phyloP scores from a whole-genome alignment of 2,329 filamentous ascomycete genomes.

The Ophiocordyceps camponoti-saundersi region DNA sequence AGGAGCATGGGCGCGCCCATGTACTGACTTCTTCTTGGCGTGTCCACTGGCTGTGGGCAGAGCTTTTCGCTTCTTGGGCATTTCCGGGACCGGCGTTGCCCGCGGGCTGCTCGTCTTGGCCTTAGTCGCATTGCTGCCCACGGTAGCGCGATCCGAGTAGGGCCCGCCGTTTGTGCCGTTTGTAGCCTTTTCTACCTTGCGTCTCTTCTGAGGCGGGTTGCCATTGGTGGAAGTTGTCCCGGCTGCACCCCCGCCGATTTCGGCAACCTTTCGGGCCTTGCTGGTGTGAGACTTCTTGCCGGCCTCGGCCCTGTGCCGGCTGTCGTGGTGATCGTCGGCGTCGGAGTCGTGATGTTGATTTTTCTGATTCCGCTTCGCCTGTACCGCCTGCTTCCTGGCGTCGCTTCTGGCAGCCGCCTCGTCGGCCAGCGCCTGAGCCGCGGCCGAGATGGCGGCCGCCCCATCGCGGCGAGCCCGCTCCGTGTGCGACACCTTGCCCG shows the following conservation, averaged over 20 bases:
- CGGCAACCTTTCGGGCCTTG: conserved; percentile 47
- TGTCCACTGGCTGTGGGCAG: conserved; percentile 48
- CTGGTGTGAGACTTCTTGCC: conserved; percentile 46
- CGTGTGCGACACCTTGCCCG: conserved; percentile 43
- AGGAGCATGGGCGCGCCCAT: background rate
- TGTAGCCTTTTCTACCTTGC: conserved; percentile 58
- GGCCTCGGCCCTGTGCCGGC: conserved; percentile 25
- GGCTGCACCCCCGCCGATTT: conserved; percentile 51
- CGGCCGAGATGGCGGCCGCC: conserved; percentile 59
- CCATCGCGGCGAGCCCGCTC: conserved; percentile 67
- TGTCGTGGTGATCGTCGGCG: conserved; percentile 50
- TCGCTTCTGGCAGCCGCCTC: conserved; percentile 76
- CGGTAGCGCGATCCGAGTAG: conserved; percentile 53
- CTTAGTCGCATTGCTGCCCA: conserved; percentile 33
- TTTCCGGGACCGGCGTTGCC: conserved; percentile 50
- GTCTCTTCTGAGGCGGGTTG: conserved; percentile 51
- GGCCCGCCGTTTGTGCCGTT: conserved; percentile 21
- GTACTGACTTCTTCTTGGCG: conserved; percentile 59
- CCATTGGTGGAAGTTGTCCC: conserved; percentile 33
- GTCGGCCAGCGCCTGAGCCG: conserved; percentile 59
- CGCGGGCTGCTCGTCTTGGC: conserved; percentile 46
- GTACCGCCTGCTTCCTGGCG: conserved; percentile 64
- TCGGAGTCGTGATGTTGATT: conserved; percentile 60
- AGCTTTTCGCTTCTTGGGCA: conserved; percentile 56
- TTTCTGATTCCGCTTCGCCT: conserved; percentile 57